Conservation (phyloP, 106 monocot genomes). For the Gastrodia elata region DNA sequence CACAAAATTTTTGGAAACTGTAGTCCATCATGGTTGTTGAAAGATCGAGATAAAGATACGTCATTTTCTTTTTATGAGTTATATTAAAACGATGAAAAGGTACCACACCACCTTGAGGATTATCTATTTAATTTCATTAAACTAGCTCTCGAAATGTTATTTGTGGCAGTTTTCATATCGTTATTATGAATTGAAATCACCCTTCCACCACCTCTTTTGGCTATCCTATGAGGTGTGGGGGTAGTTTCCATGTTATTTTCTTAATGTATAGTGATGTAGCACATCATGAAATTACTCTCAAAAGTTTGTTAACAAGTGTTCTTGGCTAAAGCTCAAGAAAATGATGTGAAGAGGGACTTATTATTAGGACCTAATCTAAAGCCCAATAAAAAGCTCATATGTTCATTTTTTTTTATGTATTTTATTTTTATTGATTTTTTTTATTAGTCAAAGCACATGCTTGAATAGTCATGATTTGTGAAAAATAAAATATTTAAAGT, state of each 20-base stretch:
- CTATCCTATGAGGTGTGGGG: neutral
- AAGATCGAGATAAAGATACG: neutral
- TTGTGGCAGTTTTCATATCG: neutral
- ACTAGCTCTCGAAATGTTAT: neutral
- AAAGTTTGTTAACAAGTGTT: too few species aligned
- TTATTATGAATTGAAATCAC: neutral
- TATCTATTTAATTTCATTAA: neutral
- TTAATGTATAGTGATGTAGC: too few species aligned
- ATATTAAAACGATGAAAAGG: neutral
- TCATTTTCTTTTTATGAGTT: neutral
- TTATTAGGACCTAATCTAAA: too few species aligned
- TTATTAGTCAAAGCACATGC: too few species aligned
- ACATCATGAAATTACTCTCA: too few species aligned
- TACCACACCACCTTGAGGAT: neutral
- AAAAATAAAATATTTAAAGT: too few species aligned
- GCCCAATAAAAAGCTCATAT: too few species aligned
- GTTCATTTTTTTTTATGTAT: too few species aligned
- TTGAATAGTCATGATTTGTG: too few species aligned
- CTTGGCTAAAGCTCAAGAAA: too few species aligned
- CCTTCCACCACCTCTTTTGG: neutral
- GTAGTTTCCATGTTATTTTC: neutral
- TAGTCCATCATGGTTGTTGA: neutral
- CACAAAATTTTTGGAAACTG: neutral
- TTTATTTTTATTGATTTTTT: too few species aligned
- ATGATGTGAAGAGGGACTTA: too few species aligned